Evolutionary conservation across 2,329 filamentous ascomycete genomes (phyloP).

Genomic region (Shiraia bambusicola): DNA sequence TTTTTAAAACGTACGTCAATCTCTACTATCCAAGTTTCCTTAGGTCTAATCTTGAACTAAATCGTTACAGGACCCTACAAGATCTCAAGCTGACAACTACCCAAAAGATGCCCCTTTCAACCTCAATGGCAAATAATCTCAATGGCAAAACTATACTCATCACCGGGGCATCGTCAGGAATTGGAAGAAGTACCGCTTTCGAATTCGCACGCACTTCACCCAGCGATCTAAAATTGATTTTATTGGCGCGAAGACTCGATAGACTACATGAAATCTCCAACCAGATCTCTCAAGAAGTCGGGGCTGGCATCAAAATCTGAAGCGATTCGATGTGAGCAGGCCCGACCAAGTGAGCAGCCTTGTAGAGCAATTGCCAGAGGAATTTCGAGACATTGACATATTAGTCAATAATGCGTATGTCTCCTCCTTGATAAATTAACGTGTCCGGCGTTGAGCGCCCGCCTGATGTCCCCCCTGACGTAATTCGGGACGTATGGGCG

Average conservation of each 20-base stretch:
- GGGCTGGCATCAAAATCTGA: conserved; percentile 61
- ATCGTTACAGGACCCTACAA: too few relatives aligned
- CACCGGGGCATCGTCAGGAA: conserved; percentile 89
- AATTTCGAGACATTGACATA: conserved; percentile 82
- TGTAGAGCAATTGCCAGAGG: conserved; percentile 71
- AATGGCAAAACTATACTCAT: conserved; percentile 87
- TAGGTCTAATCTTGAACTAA: too few relatives aligned
- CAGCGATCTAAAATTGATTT: conserved; percentile 72
- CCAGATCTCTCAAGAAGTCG: conserved; percentile 74
- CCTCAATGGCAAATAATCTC: conserved; percentile 75
- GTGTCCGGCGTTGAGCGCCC: conserved; percentile 83
- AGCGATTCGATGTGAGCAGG: conserved; percentile 81
- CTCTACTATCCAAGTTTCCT: too few relatives aligned
- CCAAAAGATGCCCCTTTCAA: conserved; percentile 9
- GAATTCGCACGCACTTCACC: conserved; percentile 87
- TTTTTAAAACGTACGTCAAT: too few relatives aligned
- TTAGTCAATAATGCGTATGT: conserved; percentile 93
- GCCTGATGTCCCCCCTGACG: conserved; percentile 74
- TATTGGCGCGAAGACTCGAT: conserved; percentile 81
- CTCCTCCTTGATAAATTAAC: conserved; percentile 15
- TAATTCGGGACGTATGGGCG: conserved; percentile 79
- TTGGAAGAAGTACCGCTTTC: conserved; percentile 75
- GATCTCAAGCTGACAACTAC: too few relatives aligned
- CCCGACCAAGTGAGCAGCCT: conserved; percentile 72
- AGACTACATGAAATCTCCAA: conserved; percentile 69